Base-by-base conservation (phyloP, 306 rosid genomes). In the Quercus variabilis region DNA sequence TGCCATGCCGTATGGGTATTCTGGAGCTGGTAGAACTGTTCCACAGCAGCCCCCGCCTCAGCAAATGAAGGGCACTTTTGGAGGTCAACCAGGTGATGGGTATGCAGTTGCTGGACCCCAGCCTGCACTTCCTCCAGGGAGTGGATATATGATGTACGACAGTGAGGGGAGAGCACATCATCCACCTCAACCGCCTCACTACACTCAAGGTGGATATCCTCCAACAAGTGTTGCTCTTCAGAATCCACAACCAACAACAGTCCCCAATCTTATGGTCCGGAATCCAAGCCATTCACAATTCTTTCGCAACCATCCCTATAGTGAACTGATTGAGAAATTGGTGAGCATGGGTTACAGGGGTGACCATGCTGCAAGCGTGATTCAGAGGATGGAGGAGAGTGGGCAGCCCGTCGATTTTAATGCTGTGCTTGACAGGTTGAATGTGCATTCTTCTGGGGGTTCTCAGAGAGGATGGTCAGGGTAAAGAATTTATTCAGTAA, bases 381-480 rank as follows among this genome's bases (percentile, higher is more conserved):
- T 96, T 78, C 97, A 91, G 88, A 89, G 97, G 89, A 90, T 96
- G 98, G 99, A 96, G 82, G 99, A 93, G 71, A 90, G 89, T 60
- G 96, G 99, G 19, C 96, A 93, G 71, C 87, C 96, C 18, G 82
- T 93, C 26, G 97, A 96, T 82, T 96, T 90, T 78, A 96, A 96
- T 83, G 84, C 94, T 0, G 96, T 96, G 76, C 92, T 96, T 18
- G 99, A 96, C 88, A 84, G 93, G 89, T 80, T 96, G 93, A 91
- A 76, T 72, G 85, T 81, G 81, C 97, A 89, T 76, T 51, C 91
- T n/a, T 88, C 97, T n/a, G 80, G 82, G 54, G 92, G 81, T 31
- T 86, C 94, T 4, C 99, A 88, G 83, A 87, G 96, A 77, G 97
- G 93, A 56, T 91, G 99, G 98, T 91, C 87, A 38, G 92, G 92